Conservation (phyloP, 306 rosid species). For the Gastrolobium bilobum region DNA sequence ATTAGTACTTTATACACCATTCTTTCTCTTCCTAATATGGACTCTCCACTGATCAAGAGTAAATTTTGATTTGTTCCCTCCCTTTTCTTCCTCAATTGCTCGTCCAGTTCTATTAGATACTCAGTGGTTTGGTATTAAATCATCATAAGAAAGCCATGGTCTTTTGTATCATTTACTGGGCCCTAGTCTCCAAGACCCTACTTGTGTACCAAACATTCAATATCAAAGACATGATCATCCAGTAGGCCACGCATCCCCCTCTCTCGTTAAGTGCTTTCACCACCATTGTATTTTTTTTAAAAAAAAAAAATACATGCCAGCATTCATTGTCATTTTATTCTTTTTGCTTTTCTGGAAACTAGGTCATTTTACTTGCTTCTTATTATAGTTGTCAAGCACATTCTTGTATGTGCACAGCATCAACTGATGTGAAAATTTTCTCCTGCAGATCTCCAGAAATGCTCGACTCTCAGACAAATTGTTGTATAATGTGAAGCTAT, state of each 20-base stretch:
- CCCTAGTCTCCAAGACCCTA: slow-evolving; percentile 1
- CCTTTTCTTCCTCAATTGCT: too few species aligned
- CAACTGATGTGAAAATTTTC: slow-evolving; percentile 35
- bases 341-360: slow-evolving; percentile 11
- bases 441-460: slow-evolving; percentile 88
- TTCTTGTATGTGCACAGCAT: neutral
- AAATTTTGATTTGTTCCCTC: too few species aligned
- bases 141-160: neutral
- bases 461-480: slow-evolving; percentile 77
- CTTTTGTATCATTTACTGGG: neutral
- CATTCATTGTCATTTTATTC: slow-evolving; percentile 1
- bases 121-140: neutral
- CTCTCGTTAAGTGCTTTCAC: neutral
- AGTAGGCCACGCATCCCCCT: neutral
- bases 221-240: neutral
- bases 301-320: neutral
- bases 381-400: slow-evolving; percentile 28
- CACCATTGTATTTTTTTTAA: neutral
- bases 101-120: too few species aligned
- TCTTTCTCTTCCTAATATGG: too few species aligned
- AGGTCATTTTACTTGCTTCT: neutral
- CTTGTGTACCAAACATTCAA: neutral
- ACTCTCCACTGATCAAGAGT: too few species aligned
- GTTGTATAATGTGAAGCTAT: slow-evolving; percentile 79
- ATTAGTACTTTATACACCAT: too few species aligned